Percentiles rank a stretch among this genome's conserved stretches.
Evolutionary conservation across 1,139 yeast species (phyloP).

Genomic region (Martiniozyma asiatica): DNA sequence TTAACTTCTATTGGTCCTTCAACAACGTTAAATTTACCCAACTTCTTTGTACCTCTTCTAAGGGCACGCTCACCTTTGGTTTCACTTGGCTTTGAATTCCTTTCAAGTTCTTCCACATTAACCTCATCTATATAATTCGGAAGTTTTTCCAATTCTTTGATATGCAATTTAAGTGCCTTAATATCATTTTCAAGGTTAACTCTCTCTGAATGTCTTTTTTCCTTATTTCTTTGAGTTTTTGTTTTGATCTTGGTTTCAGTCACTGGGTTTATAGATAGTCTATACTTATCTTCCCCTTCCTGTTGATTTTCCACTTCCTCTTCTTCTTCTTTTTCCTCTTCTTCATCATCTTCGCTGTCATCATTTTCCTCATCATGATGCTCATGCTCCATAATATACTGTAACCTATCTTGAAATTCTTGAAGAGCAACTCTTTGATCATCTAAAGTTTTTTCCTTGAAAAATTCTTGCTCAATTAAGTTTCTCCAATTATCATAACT

Average conservation of each 20-base stretch:
- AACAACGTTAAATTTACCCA: slow-evolving; percentile 43
- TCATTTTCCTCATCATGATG: slow-evolving; percentile 42
- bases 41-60: slow-evolving; percentile 19
- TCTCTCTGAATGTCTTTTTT: slow-evolving; percentile 53
- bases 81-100: slow-evolving; percentile 16
- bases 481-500: slow-evolving; percentile 73
- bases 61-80: slow-evolving; percentile 17
- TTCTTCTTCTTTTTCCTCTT: slow-evolving; percentile 23
- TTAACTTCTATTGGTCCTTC: slow-evolving; percentile 73
- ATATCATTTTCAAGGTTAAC: slow-evolving; percentile 43
- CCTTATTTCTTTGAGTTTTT: slow-evolving; percentile 61
- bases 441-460: slow-evolving; percentile 55
- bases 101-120: slow-evolving; percentile 12
- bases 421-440: slow-evolving; percentile 47
- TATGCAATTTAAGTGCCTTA: slow-evolving; percentile 42
- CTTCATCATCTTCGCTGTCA: slow-evolving; percentile 29
- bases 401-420: slow-evolving; percentile 52
- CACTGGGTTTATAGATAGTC: slow-evolving; percentile 62
- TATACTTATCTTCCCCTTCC: slow-evolving; percentile 21
- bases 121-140: slow-evolving; percentile 37
- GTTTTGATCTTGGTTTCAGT: slow-evolving; percentile 65
- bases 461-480: slow-evolving; percentile 56
- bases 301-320: slow-evolving; percentile 24
- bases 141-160: slow-evolving; percentile 46
- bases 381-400: slow-evolving; percentile 48